Evolutionary conservation across 1,284 basidiomycete genomes (phyloP).

Genomic region (Coriolopsis trogii): DNA sequence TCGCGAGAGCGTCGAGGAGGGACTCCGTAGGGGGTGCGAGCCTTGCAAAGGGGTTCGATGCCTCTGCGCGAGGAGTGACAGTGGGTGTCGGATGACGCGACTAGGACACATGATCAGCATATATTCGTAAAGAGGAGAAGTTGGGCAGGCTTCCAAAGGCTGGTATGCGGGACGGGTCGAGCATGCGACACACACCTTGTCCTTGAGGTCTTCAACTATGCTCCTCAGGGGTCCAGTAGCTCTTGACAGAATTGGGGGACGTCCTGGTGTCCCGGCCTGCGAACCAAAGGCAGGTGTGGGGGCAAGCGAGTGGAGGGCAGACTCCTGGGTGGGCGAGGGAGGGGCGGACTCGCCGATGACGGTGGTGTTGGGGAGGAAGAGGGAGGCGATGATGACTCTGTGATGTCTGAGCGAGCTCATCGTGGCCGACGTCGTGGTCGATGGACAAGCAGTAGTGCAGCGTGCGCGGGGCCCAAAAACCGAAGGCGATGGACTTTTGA

Average conservation of each 20-base stretch:
- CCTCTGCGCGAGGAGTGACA: conserved; percentile 41
- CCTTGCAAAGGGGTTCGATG: conserved; percentile 41
- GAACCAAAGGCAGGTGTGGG: conserved; percentile 24
- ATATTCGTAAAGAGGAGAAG: background rate
- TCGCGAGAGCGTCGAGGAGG: conserved; percentile 27
- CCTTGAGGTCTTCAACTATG: conserved; percentile 76
- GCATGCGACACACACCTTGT: conserved; percentile 46
- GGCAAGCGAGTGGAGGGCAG: conserved; percentile 8
- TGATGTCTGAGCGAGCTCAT: conserved; percentile 72
- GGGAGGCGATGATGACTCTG: conserved; percentile 74
- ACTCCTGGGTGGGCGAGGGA: conserved; percentile 46
- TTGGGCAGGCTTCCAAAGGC: background rate
- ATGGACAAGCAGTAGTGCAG: conserved; percentile 1
- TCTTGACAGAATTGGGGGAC: conserved; percentile 18
- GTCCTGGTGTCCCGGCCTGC: conserved; percentile 26
- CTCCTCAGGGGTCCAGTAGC: conserved; percentile 51
- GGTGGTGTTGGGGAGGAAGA: conserved; percentile 76
- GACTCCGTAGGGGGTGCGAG: conserved; percentile 21
- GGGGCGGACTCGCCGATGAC: conserved; percentile 59
- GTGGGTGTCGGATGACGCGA: conserved; percentile 45
- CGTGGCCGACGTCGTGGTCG: conserved; percentile 24
- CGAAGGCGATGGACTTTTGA: conserved; percentile 14
- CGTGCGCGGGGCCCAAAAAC: background rate
- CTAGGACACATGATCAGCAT: conserved; percentile 27
- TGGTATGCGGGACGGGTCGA: background rate